Conservation (phyloP, 257 asterid species). For the Ajuga chamaepitys region DNA sequence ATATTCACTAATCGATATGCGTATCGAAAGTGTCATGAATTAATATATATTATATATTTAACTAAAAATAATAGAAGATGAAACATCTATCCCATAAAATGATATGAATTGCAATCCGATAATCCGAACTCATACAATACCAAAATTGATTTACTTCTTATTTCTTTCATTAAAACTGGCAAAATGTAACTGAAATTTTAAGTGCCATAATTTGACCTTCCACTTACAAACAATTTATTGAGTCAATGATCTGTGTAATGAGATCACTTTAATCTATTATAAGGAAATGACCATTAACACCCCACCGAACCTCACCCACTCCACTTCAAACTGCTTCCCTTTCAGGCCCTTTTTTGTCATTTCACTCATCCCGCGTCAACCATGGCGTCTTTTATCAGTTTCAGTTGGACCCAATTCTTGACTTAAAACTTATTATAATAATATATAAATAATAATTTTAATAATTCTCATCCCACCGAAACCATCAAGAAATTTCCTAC, state of each 20-base stretch:
- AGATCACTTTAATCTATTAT: background rate
- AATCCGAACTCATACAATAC: too few relatives aligned
- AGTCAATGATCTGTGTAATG: slow-evolving; percentile 17
- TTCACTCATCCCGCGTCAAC: slow-evolving; percentile 45
- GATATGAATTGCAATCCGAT: too few relatives aligned
- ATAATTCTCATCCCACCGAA: slow-evolving; percentile 21
- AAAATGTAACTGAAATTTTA: background rate
- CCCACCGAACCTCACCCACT: background rate
- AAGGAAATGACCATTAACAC: background rate
- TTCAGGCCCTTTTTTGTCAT: slow-evolving; percentile 30
- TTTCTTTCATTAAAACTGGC: background rate
- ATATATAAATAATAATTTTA: too few relatives aligned
- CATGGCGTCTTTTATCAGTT: slow-evolving; percentile 29
- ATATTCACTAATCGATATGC: too few relatives aligned
- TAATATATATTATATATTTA: too few relatives aligned
- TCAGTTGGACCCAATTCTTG: slow-evolving; percentile 17
- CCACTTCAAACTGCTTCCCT: slow-evolving; percentile 4
- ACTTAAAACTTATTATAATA: slow-evolving; percentile 5
- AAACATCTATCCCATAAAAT: too few relatives aligned
- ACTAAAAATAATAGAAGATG: too few relatives aligned
- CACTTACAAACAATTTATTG: background rate
- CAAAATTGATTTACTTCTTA: background rate
- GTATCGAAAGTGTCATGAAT: too few relatives aligned
- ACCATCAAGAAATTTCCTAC: slow-evolving; percentile 46
- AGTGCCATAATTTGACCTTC: slow-evolving; percentile 12